These are phyloP conservation scores for Hirschioporus abietinus DNA, from an alignment of 768 basidiomycete species.

Conservation along the genomic window DNA sequence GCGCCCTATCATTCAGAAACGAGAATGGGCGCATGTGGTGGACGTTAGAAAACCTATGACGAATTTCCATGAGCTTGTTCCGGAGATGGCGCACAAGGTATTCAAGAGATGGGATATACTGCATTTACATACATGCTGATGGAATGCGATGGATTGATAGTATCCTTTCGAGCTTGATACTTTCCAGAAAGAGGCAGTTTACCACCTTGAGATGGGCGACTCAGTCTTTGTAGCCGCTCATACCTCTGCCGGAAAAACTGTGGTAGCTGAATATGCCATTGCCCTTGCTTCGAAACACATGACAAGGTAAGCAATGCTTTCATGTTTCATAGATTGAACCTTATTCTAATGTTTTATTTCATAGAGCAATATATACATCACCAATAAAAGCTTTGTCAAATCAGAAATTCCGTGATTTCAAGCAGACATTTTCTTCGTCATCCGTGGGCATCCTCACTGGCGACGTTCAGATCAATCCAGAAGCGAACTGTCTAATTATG, in stretches of 20 bases:
- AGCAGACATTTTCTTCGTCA: conserved; percentile 86
- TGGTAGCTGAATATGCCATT: conserved; percentile 98
- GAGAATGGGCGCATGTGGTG: conserved; percentile 97
- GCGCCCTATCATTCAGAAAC: conserved; percentile 57
- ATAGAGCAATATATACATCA: conserved; percentile 95
- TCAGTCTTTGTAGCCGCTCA: conserved; percentile 99
- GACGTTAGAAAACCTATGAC: conserved; percentile 85
- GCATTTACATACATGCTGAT: neutral
- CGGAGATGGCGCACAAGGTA: conserved; percentile 93
- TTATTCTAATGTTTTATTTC: neutral
- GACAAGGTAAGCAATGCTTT: conserved; percentile 65
- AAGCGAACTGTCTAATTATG: conserved; percentile 96
- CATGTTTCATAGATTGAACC: neutral
- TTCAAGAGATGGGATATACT: conserved; percentile 1
- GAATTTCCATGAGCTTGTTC: conserved; percentile 90
- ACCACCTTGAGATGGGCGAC: conserved; percentile 94
- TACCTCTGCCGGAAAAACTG: conserved; percentile 99
- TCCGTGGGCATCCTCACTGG: conserved; percentile 96
- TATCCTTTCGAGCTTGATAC: conserved; percentile 99
- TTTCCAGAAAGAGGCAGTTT: conserved; percentile 98
- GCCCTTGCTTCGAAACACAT: conserved; percentile 96
- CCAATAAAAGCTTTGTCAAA: conserved; percentile 99
- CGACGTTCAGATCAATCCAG: conserved; percentile 98
- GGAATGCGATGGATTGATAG: conserved; percentile 30
- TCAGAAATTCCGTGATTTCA: conserved; percentile 98